Evolutionary conservation across 208 protist genomes (phyloP).

Genomic region (Leishmania braziliensis): DNA sequence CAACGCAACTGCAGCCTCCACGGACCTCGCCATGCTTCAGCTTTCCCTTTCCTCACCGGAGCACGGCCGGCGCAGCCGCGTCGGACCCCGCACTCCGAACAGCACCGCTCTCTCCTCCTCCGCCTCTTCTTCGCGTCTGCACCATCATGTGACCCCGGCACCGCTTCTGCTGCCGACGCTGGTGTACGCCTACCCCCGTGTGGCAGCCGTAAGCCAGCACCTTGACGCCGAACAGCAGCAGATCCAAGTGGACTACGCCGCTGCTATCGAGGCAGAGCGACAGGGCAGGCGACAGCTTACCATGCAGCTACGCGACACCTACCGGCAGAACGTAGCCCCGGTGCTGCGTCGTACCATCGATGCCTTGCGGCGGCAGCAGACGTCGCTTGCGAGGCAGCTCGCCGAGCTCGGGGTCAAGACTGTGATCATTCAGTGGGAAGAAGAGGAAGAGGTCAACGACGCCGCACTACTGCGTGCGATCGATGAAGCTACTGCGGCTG

Average conservation of each 20-base stretch:
- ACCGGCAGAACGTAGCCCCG: constrained; percentile 31
- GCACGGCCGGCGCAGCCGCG: constrained; percentile 31
- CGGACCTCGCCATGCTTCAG: constrained; percentile 22
- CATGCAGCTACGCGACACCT: constrained; percentile 31
- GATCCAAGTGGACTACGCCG: constrained; percentile 39
- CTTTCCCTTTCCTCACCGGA: constrained; percentile 32
- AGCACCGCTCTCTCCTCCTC: not conserved
- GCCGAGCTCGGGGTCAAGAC: constrained; percentile 38
- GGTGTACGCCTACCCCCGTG: constrained; percentile 39
- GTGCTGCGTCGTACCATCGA: constrained; percentile 21
- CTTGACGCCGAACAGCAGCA: constrained; percentile 41
- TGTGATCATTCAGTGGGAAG: constrained; percentile 43
- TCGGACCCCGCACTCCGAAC: not conserved
- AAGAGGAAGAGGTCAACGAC: constrained; percentile 12
- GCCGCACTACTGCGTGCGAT: constrained; percentile 19
- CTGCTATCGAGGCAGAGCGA: constrained; percentile 29
- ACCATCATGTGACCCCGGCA: constrained; percentile 6
- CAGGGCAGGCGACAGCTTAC: constrained; percentile 22
- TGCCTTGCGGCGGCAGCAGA: constrained; percentile 25
- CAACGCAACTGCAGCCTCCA: constrained; percentile 3
- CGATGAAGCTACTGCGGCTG: constrained; percentile 15
- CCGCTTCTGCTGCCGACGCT: constrained; percentile 30
- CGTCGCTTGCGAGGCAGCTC: constrained; percentile 32
- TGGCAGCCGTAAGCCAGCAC: constrained; percentile 35
- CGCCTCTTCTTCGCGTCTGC: not conserved